Evolutionary conservation across 2,329 filamentous ascomycete genomes (phyloP).

Genomic region (Ophiostoma piceae): DNA sequence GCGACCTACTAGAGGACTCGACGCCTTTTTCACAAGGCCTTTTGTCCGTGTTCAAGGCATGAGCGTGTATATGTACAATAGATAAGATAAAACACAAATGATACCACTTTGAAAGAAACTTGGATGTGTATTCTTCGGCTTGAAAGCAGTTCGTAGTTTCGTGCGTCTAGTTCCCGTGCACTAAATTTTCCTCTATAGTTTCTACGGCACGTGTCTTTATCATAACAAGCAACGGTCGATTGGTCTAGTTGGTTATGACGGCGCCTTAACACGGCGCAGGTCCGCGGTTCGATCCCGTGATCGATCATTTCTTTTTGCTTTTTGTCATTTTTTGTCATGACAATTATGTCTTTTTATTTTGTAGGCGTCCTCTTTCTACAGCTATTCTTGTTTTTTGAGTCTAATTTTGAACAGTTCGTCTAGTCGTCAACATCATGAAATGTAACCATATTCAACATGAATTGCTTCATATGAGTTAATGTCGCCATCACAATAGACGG

Average conservation of each 20-base stretch:
- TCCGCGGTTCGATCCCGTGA: conserved; percentile 18
- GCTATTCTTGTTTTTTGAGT: too few species aligned
- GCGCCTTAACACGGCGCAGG: conserved; percentile 18
- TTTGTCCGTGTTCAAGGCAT: conserved; percentile 23
- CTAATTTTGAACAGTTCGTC: too few species aligned
- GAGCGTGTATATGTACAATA: neutral
- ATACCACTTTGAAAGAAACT: neutral
- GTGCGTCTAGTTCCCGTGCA: too few species aligned
- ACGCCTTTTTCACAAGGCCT: conserved; percentile 33
- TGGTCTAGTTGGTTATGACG: conserved; percentile 18
- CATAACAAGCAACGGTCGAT: conserved; percentile 1
- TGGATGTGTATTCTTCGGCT: too few species aligned
- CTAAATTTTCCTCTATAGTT: too few species aligned
- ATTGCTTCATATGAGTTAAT: neutral
- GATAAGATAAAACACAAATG: neutral
- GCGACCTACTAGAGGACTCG: conserved; percentile 49
- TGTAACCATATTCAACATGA: too few species aligned
- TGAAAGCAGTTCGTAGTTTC: too few species aligned
- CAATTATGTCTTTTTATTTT: too few species aligned
- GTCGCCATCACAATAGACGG: neutral
- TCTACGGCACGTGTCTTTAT: too few species aligned
- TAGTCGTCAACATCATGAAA: too few species aligned
- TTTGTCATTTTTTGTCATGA: too few species aligned
- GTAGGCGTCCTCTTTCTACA: too few species aligned
- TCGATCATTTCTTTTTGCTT: neutral